Evolutionary conservation across 768 basidiomycete genomes (phyloP).

Genomic region (Hericium rajendrae): DNA sequence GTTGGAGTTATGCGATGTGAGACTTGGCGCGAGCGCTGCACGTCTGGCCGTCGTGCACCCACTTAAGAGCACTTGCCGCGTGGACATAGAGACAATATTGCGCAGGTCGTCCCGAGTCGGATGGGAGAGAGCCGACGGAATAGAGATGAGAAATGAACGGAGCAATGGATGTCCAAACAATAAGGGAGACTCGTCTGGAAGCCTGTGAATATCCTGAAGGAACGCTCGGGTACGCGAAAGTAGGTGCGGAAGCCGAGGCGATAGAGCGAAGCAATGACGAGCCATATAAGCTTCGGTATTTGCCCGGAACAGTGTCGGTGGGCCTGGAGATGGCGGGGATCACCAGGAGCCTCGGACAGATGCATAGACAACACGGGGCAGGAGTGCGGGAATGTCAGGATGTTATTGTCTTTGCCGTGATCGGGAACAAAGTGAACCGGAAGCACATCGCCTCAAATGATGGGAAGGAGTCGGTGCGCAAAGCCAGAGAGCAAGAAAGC

Average conservation of each 20-base stretch:
- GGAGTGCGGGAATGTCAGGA: neutral
- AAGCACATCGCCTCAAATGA: neutral
- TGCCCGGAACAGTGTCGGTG: neutral
- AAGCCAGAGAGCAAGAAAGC: neutral
- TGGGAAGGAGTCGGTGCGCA: neutral
- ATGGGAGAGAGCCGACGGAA: too few relatives aligned
- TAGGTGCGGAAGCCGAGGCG: neutral
- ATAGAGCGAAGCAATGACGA: neutral
- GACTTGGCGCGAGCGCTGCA: too few relatives aligned
- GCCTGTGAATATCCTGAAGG: too few relatives aligned
- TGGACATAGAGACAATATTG: too few relatives aligned
- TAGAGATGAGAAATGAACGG: too few relatives aligned
- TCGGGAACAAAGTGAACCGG: neutral
- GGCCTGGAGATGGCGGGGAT: neutral
- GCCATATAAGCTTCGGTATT: neutral
- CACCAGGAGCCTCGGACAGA: neutral
- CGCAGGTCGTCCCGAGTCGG: too few relatives aligned
- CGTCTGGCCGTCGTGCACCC: too few relatives aligned
- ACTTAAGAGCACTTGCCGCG: too few relatives aligned
- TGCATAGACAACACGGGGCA: neutral
- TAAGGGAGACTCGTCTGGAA: too few relatives aligned
- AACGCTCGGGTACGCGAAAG: too few relatives aligned
- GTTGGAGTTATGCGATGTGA: neutral
- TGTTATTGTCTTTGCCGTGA: neutral
- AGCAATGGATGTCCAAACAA: too few relatives aligned